Evolutionary conservation across 2,329 filamentous ascomycete species (phyloP), one percentile per base, ranked within the genome.

Genomic region (Bipolaris oryzae): DNA sequence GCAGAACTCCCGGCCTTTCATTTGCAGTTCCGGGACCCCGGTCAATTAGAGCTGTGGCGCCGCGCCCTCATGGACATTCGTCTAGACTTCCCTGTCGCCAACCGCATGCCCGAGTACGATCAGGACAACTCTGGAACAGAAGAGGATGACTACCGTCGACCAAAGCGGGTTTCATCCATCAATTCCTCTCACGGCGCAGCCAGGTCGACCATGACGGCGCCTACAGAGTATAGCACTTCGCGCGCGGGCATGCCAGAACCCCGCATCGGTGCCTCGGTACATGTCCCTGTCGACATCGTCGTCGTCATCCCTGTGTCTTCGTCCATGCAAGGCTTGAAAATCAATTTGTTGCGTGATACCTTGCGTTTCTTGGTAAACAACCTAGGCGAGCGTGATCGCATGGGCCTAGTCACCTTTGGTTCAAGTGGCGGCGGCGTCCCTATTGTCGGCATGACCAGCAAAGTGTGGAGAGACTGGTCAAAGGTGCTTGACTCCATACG

Each of bases 301-400:
- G 92, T 98, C 0, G 95, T 99, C 20, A 93, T 99, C 33, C 95
- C 95, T 0, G 92, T 99, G 5, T 98, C 95, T 0, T 96, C 94
- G 1, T 98, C 95, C 0, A 99, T 98, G 94, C 95, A 98, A 77
- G 95, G 95, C n/a, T 86, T 99, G 58, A 99, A 99, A 80, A 97
- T 98, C 72, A 96, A 94, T 60, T 83, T 99, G 1, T 86, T 99
- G 13, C 88, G 92, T 39, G 95, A 99, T 76, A 90, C 94, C 0
- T 83, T 99, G 34, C 91, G 90, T 57, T 99, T 98, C 75, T 88
- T 99, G 76, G 91, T 99, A 2, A 85, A 89, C 65, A 94, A 87
- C 45, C 86, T 99, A 0, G 95, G 95, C 31, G 92, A 97, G 66
- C 86, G 92, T 51, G 95, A 99, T 75, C 90, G 95, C 42, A 96